Evolutionary conservation across 129 eudicot species (phyloP), one percentile per base, ranked within the genome.

Genomic region (Cynara cardunculus): DNA sequence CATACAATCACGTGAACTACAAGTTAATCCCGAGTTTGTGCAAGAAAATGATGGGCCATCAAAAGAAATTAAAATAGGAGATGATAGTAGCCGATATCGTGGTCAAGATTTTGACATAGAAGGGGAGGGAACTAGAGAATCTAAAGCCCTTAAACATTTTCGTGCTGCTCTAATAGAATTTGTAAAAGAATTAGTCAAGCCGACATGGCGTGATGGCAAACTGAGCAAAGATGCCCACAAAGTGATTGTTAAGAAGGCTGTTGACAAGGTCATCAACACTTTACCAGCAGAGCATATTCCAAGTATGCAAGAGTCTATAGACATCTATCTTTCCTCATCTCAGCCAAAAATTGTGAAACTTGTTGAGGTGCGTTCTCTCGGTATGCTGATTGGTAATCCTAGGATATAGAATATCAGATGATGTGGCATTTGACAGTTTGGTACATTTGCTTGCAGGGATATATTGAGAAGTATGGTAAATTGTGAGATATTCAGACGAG

Each of bases 141-240:
- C 88, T 2, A 93, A 80, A 84, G 88, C 91, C 31, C 68, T 89
- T 67, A 96, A 87, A 62, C 73, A 76, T 82, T 92, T 96, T 70
- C 97, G 97, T 53, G 89, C 87, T 79, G 90, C 91, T 71, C 91
- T 96, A 73, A 89, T 96, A 46, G 99, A 96, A 19, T 88, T 80
- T 82, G 92, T 96, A 25, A 96, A 96, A 83, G 97, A 96, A 49
- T 66, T 92, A 83, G 84, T 96, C 34, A 93, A 75, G 59, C 99
- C 98, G 59, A 79, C 89, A 44, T 96, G 98, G 99, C 92, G 86
- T 62, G 90, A 86, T 69, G 99, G 99, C 56, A 87, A 76, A 32
- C 21, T 93, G 86, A 93, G 93, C 78, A 96, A 87, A 81, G 94
- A 93, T 80, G 97, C 91, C 65, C 92, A 92, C 81, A 96, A 91